Evolutionary conservation across 495 filamentous ascomycete genomes (phyloP), one percentile per base, ranked within the genome.

Genomic region (Penicillium flavigenum): DNA sequence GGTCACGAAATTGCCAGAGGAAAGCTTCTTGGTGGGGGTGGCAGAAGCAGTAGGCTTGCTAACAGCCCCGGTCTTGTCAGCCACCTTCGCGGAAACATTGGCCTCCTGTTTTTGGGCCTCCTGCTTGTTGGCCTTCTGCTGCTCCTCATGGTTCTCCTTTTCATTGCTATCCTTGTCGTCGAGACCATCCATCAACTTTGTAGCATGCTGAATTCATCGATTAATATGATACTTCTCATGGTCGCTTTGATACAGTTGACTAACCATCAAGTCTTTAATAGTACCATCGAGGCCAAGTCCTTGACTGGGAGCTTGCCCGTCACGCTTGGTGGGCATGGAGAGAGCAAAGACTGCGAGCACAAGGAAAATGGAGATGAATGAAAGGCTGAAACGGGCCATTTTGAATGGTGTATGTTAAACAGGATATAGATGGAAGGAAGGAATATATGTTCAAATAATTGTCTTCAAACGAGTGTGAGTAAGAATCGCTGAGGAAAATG

Each of bases 331-430:
- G 10, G 73, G 72, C 61, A 69, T 49, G 5, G 73, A 73, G 36
- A 68, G 54, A 44, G 67, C 68, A 29, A 71, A 51, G 20, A 66
- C 52, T 3, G 70, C 71, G 26, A 78, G 65, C 42, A 68, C 58
- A 20, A 74, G 48, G 58, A 72, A 63, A 42, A 72, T 49, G 42
- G 68, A 63, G 17, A 76, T 55, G 59, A 72, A 58, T 29, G 68
- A 72, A 39, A 74, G 38, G 38, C 31, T 73, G 64, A 73, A 59
- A 36, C 71, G 75, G 32, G 71, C 65, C 75, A 78, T 78, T 63
- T 29, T 71, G 63, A 32, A 57, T 32, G 56, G 20, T 51, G 10
- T 60, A 44, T 47, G 22, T 42, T 29, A 14, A 38, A 31, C 42
- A 62, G 54, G 53, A 60, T 61, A 19, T 52, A 56, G 34, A 53